phyloP scores from a whole-genome alignment of 228 moss, liverwort and hornwort genomes.

The Sphagnum fallax region DNA sequence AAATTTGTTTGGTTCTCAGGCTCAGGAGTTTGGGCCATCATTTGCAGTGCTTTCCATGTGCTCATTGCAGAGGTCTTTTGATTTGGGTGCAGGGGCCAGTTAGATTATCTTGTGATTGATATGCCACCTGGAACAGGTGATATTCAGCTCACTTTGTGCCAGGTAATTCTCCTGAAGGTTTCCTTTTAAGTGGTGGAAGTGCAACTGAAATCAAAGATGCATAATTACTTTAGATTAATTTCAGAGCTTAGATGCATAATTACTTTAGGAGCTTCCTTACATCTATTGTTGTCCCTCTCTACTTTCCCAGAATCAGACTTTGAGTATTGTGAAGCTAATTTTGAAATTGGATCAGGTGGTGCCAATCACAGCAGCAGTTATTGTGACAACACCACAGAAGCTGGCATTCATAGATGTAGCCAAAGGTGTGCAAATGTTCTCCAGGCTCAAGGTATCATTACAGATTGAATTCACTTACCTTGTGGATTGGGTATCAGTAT shows the following conservation, averaged over 20 bases:
- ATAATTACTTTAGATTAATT: not conserved
- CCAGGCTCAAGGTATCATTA: slow-evolving; percentile 68
- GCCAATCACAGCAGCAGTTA: slow-evolving; percentile 93
- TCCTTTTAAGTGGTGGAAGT: not conserved
- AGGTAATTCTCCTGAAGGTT: slow-evolving; percentile 32
- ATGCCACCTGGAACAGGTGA: slow-evolving; percentile 99
- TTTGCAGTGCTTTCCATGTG: too few relatives aligned
- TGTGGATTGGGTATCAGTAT: not conserved
- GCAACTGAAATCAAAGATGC: not conserved
- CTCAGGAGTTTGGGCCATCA: too few relatives aligned
- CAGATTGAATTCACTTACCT: not conserved
- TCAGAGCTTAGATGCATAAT: not conserved
- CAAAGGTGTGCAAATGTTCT: slow-evolving; percentile 97
- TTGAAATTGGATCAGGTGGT: slow-evolving; percentile 50
- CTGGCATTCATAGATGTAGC: slow-evolving; percentile 98
- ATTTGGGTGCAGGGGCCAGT: slow-evolving; percentile 70
- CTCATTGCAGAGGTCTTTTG: too few relatives aligned
- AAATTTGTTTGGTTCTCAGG: too few relatives aligned
- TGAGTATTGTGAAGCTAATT: too few relatives aligned
- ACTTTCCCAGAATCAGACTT: too few relatives aligned
- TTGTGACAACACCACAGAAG: slow-evolving; percentile 98
- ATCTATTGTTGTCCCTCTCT: too few relatives aligned
- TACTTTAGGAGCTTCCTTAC: too few relatives aligned
- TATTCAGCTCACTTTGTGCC: slow-evolving; percentile 91
- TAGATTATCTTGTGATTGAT: slow-evolving; percentile 95